phyloP scores from a whole-genome alignment of 75 land plant species.

The Isoetes taiwanensis region DNA sequence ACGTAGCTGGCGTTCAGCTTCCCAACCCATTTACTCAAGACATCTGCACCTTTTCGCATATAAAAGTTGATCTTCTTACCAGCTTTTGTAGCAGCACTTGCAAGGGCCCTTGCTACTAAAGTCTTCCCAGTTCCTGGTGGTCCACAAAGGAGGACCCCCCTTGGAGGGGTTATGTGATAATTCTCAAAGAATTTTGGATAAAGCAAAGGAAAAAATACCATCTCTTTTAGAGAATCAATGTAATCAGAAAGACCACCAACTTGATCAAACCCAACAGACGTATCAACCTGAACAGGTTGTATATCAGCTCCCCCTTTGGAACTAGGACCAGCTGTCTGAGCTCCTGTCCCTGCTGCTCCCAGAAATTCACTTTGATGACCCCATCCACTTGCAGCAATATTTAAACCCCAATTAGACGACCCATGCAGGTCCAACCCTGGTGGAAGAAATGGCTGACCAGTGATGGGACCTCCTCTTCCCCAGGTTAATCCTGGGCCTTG shows the following conservation, averaged over 20 bases:
- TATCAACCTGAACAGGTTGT: constrained; percentile 93
- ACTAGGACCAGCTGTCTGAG: constrained; percentile 91
- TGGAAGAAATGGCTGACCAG: constrained; percentile 61
- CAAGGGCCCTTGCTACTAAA: constrained; percentile 3
- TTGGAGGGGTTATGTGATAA: constrained; percentile 10
- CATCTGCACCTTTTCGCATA: constrained; percentile 8
- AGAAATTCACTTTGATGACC: constrained; percentile 56
- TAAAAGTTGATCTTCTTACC: constrained; percentile 9
- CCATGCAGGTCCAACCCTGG: constrained; percentile 75
- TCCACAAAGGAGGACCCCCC: constrained; percentile 9
- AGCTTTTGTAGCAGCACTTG: constrained; percentile 5
- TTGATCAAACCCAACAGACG: constrained; percentile 77
- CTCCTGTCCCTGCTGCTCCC: constrained; percentile 39
- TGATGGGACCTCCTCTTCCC: constrained; percentile 50
- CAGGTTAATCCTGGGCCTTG: constrained; percentile 55
- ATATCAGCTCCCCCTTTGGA: constrained; percentile 97
- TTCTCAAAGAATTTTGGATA: constrained; percentile 4
- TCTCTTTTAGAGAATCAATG: constrained; percentile 48
- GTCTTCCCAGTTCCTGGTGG: constrained; percentile 5
- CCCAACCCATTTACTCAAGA: constrained; percentile 8
- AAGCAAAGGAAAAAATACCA: constrained; percentile 11
- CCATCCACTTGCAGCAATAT: constrained; percentile 80
- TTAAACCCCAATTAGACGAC: constrained; percentile 65
- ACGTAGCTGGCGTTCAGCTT: background rate
- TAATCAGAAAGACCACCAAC: constrained; percentile 89